phyloP scores from a whole-genome alignment of 2,329 filamentous ascomycete genomes.

The Fusarium staphyleae region DNA sequence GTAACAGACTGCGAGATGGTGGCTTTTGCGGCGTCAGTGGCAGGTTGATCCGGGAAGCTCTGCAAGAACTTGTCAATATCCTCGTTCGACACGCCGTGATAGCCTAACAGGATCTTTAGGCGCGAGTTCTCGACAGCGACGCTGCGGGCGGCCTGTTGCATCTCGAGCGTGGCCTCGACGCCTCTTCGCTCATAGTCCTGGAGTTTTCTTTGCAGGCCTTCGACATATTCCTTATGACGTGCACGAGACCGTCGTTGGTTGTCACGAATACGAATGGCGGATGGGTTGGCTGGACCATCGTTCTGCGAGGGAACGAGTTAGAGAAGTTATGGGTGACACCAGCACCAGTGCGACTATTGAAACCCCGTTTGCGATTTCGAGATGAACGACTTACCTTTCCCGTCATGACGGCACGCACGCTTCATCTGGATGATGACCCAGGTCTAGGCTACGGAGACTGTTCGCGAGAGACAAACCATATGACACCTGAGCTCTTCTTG shows the following conservation, averaged over 20 bases:
- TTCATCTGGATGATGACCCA: constrained; percentile 35
- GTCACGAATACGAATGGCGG: constrained; percentile 54
- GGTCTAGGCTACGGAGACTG: constrained; percentile 35
- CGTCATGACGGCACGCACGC: constrained; percentile 35
- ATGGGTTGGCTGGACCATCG: constrained; percentile 43
- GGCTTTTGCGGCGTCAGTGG: constrained; percentile 41
- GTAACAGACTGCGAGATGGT: constrained; percentile 30
- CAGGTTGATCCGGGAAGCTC: constrained; percentile 45
- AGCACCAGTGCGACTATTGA: constrained; percentile 8
- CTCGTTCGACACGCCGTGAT: constrained; percentile 48
- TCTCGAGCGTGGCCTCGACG: constrained; percentile 57
- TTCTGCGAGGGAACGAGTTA: constrained; percentile 37
- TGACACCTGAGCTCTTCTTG: constrained; percentile 40
- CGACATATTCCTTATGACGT: constrained; percentile 58
- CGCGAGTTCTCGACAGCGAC: constrained; percentile 58
- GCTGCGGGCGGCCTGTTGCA: constrained; percentile 60
- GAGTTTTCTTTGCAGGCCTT: constrained; percentile 55
- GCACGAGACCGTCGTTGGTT: constrained; percentile 62
- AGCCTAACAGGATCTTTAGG: constrained; percentile 52
- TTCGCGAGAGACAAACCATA: constrained; percentile 32
- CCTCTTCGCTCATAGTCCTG: constrained; percentile 57
- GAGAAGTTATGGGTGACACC: constrained; percentile 19
- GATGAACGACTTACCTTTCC: constrained; percentile 41
- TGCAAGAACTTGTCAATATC: constrained; percentile 52
- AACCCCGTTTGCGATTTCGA: constrained; percentile 9